A percentile compares a stretch with the other conserved stretches of the same genome.
phyloP scores from a whole-genome alignment of 257 asterid species.

The Gardenia jasminoides region DNA sequence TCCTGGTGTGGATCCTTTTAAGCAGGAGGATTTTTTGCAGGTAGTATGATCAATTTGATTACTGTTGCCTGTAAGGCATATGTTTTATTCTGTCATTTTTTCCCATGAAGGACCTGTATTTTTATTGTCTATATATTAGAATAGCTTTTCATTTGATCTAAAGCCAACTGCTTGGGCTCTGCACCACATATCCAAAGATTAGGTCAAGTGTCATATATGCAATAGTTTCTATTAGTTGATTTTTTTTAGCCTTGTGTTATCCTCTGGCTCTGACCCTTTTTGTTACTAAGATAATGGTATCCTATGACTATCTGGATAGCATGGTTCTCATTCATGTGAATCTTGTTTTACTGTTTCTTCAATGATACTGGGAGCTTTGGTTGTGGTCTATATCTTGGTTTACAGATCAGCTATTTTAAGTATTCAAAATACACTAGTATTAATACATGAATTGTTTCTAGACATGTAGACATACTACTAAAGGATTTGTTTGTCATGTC shows the following conservation, averaged over 20 bases:
- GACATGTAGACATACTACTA: background rate
- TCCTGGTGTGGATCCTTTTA: conserved; percentile 82
- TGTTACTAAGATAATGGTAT: no score
- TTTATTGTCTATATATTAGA: background rate
- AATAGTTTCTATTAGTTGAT: background rate
- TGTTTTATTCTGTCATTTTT: background rate
- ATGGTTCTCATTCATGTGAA: background rate
- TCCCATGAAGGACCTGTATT: background rate
- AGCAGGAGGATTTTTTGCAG: conserved; percentile 99
- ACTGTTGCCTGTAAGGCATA: background rate
- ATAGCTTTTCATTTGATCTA: background rate
- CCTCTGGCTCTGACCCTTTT: no score
- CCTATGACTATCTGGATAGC: background rate
- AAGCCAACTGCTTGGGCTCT: background rate
- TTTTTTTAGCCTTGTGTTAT: background rate
- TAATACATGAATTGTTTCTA: background rate
- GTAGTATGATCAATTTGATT: conserved; percentile 30
- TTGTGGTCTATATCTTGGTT: conserved; percentile 7
- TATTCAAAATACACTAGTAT: background rate
- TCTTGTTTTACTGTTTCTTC: background rate
- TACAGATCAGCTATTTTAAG: background rate
- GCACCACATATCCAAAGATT: conserved; percentile 1
- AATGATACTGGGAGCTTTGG: background rate
- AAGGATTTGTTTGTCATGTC: background rate
- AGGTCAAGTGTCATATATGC: background rate